Evolutionary conservation across 306 rosid genomes (phyloP).

Genomic region (Delonix regia): DNA sequence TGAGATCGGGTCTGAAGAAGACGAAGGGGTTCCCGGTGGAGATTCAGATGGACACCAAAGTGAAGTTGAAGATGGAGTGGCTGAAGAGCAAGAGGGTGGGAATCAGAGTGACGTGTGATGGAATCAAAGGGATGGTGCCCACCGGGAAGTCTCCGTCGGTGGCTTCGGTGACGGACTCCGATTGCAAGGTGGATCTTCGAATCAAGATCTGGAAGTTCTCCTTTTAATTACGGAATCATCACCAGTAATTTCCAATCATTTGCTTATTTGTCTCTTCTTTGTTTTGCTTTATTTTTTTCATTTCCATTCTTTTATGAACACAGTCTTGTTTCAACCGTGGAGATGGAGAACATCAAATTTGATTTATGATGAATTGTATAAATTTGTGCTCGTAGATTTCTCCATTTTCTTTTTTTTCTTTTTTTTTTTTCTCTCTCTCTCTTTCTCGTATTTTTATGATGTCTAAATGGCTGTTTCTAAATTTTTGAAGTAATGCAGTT

Average conservation of each 20-base stretch:
- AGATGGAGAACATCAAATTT: constrained; percentile 35
- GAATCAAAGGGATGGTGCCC: constrained; percentile 65
- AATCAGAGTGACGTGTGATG: constrained; percentile 76
- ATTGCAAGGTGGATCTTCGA: constrained; percentile 92
- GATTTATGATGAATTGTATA: background rate
- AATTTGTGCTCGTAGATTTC: constrained; percentile 44
- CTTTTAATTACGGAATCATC: constrained; percentile 38
- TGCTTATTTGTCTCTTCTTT: constrained; percentile 1
- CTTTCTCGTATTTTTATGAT: constrained; percentile 25
- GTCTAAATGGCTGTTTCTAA: constrained; percentile 45
- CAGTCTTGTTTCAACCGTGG: constrained; percentile 24
- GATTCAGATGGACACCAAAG: constrained; percentile 83
- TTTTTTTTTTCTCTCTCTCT: background rate
- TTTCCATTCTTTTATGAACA: constrained; percentile 12
- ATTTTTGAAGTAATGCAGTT: constrained; percentile 40
- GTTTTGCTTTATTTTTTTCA: background rate
- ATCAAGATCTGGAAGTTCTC: constrained; percentile 98
- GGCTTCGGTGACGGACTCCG: constrained; percentile 65
- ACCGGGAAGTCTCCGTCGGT: constrained; percentile 74
- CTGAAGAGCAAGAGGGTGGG: constrained; percentile 76
- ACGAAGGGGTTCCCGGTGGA: constrained; percentile 62
- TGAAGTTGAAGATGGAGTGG: constrained; percentile 77
- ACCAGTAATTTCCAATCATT: constrained; percentile 14
- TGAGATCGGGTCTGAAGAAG: constrained; percentile 85
- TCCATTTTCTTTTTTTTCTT: background rate